Conservation (phyloP, 1,139 yeast genomes). For the Hyphopichia pseudoburtonii region DNA sequence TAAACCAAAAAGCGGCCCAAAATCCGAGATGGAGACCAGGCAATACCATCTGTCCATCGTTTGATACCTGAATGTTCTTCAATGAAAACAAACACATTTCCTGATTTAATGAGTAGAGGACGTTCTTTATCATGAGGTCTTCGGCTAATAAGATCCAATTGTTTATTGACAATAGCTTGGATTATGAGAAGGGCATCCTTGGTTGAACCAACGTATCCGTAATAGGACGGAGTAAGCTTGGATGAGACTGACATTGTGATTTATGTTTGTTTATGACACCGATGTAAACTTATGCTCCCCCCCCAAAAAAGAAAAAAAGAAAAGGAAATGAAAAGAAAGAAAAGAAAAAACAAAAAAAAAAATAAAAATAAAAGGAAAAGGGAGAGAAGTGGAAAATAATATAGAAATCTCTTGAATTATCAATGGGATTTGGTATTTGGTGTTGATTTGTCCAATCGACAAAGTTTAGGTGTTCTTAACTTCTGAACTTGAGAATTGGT, state of each 20-base stretch:
- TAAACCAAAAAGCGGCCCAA: constrained; percentile 81
- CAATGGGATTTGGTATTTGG: too few species aligned
- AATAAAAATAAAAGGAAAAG: too few species aligned
- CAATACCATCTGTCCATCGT: constrained; percentile 92
- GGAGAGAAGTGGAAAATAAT: too few species aligned
- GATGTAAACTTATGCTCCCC: too few species aligned
- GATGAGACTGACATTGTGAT: constrained; percentile 23
- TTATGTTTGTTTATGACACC: too few species aligned
- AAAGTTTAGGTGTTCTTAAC: too few species aligned
- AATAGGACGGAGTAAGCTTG: constrained; percentile 57
- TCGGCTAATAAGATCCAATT: constrained; percentile 64
- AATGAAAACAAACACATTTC: constrained; percentile 80
- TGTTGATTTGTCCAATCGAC: too few species aligned
- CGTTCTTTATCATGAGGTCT: constrained; percentile 86
- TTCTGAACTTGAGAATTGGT: too few species aligned
- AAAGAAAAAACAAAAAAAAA: too few species aligned
- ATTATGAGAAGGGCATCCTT: constrained; percentile 81
- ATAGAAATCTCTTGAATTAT: too few species aligned
- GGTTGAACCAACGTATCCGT: constrained; percentile 78
- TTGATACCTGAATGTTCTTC: constrained; percentile 83
- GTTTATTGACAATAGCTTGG: constrained; percentile 69
- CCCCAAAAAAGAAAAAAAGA: too few species aligned
- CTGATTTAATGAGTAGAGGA: constrained; percentile 62
- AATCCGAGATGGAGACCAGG: constrained; percentile 90
- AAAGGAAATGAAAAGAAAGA: too few species aligned